Conservation (phyloP, 495 filamentous ascomycete species). For the Durotheca rogersii region DNA sequence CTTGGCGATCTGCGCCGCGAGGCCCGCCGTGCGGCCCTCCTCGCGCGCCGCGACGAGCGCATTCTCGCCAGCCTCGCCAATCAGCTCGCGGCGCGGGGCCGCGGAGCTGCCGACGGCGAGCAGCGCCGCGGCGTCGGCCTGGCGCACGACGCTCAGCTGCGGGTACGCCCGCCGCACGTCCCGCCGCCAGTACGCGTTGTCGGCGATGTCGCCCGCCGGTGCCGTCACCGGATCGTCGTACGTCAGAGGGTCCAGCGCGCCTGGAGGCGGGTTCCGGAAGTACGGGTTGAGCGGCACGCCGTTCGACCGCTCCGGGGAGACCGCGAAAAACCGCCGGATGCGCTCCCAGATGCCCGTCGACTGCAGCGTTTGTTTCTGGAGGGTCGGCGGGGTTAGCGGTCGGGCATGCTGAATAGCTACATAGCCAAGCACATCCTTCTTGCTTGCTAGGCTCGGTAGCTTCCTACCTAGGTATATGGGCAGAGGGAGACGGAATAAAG, state of each 20-base stretch:
- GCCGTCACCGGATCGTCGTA: slow-evolving; percentile 91
- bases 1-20: slow-evolving; percentile 67
- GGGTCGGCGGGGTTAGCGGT: no score
- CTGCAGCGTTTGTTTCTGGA: slow-evolving; percentile 95
- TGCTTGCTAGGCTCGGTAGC: no score
- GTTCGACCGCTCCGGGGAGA: slow-evolving; percentile 87
- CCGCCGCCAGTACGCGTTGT: slow-evolving; percentile 98
- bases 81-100: slow-evolving; percentile 75
- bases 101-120: slow-evolving; percentile 81
- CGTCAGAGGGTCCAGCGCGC: slow-evolving; percentile 66
- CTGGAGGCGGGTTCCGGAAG: slow-evolving; percentile 86
- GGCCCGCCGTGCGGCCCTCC: slow-evolving; percentile 67
- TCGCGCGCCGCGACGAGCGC: slow-evolving; percentile 79
- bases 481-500: not conserved
- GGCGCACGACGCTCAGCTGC: slow-evolving; percentile 73
- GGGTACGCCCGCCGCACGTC: slow-evolving; percentile 85
- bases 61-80: slow-evolving; percentile 81
- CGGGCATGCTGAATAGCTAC: no score
- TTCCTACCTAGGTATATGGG: not conserved
- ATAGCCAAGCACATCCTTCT: no score
- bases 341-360: slow-evolving; percentile 86
- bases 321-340: slow-evolving; percentile 71
- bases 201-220: slow-evolving; percentile 92
- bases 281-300: slow-evolving; percentile 91
- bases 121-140: slow-evolving; percentile 82